These are phyloP conservation scores for Theileria sp. DNA, from an alignment of 169 alveolate species.

Conservation along the genomic window DNA sequence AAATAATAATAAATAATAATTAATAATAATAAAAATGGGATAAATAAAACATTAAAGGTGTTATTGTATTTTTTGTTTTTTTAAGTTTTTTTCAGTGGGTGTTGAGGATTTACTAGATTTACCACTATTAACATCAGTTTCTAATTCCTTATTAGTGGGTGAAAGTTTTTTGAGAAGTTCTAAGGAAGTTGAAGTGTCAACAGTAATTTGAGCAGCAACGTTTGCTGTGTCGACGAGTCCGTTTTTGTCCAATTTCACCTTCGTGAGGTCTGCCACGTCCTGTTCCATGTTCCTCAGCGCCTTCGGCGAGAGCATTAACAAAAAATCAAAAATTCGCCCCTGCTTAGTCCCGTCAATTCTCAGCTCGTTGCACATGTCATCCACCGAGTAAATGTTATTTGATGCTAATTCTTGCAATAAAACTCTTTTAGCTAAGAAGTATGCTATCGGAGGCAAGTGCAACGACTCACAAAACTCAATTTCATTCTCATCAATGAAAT, in stretches of 20 bases:
- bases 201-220: constrained; percentile 40
- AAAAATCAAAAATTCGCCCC: constrained; percentile 59
- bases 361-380: constrained; percentile 57
- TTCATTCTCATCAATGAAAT: constrained; percentile 59
- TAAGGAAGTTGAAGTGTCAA: not conserved
- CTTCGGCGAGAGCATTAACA: constrained; percentile 52
- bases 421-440: constrained; percentile 66
- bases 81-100: not conserved
- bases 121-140: not conserved
- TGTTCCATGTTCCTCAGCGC: constrained; percentile 30
- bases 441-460: constrained; percentile 61
- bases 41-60: not conserved
- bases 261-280: constrained; percentile 53
- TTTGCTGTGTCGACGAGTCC: constrained; percentile 38
- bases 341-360: constrained; percentile 61
- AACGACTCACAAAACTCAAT: constrained; percentile 62
- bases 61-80: not conserved
- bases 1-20: too few species aligned
- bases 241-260: constrained; percentile 55
- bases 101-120: not conserved
- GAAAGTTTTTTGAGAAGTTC: not conserved
- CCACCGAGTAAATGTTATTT: constrained; percentile 53
- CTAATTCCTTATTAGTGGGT: not conserved
- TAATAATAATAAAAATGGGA: too few species aligned
- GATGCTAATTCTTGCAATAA: constrained; percentile 59